Evolutionary conservation across 1,284 basidiomycete species (phyloP).

Genomic region (Ceratobasidium sp.): DNA sequence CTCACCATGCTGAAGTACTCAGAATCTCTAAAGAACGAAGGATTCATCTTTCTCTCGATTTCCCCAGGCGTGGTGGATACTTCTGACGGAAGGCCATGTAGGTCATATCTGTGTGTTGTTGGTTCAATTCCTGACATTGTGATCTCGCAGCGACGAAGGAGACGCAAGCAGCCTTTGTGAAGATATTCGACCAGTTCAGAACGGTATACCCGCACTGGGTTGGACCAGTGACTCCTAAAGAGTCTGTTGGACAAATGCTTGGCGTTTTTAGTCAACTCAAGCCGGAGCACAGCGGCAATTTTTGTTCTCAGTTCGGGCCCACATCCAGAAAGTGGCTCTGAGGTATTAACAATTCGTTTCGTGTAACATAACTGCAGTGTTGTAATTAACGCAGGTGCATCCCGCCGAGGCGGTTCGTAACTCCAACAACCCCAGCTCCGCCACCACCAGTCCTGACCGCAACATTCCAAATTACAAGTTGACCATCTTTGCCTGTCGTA

Average conservation of each 20-base stretch:
- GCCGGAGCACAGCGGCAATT: constrained; percentile 23
- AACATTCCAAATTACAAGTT: constrained; percentile 91
- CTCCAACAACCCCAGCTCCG: constrained; percentile 48
- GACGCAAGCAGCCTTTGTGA: not conserved
- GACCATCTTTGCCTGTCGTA: constrained; percentile 95
- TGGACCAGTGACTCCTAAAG: not conserved
- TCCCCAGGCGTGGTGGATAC: constrained; percentile 56
- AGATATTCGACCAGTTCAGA: constrained; percentile 9
- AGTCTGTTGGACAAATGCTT: constrained; percentile 9
- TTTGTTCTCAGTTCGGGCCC: constrained; percentile 23
- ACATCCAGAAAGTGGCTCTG: constrained; percentile 19
- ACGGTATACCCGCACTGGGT: not conserved
- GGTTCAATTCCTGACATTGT: not conserved
- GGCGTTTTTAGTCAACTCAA: constrained; percentile 21
- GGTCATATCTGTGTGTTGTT: no score
- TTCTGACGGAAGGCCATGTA: no score
- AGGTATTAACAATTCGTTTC: not conserved
- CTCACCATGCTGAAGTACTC: constrained; percentile 59
- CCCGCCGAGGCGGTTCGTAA: constrained; percentile 60
- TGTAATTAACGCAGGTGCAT: constrained; percentile 60
- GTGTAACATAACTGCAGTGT: not conserved
- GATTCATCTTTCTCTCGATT: constrained; percentile 56
- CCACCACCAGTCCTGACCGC: constrained; percentile 60
- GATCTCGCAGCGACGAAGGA: constrained; percentile 2
- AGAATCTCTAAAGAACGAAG: constrained; percentile 54